Conservation (phyloP, 2,329 filamentous ascomycete species). For the Aspergillus sp. region DNA sequence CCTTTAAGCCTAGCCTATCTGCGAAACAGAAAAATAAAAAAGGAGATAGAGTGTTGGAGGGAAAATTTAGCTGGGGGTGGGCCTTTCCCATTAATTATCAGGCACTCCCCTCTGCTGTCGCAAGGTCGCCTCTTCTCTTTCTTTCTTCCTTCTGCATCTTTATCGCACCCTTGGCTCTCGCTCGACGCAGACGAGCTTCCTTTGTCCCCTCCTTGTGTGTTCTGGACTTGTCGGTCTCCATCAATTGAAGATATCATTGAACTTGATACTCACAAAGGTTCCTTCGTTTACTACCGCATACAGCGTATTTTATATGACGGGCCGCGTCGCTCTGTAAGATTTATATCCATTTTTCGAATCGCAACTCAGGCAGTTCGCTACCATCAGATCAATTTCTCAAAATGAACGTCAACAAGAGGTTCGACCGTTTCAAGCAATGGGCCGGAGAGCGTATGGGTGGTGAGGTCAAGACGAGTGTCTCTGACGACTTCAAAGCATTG, state of each 20-base stretch:
- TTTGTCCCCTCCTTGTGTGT: not conserved
- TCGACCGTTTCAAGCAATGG: slow-evolving; percentile 97
- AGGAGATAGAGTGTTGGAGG: not conserved
- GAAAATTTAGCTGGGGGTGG: slow-evolving; percentile 1
- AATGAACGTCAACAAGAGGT: slow-evolving; percentile 79
- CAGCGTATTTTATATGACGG: slow-evolving; percentile 11
- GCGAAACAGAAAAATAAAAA: slow-evolving; percentile 9
- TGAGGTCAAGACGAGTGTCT: slow-evolving; percentile 82
- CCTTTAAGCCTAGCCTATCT: slow-evolving; percentile 1
- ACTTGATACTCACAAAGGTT: not conserved
- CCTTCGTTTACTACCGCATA: slow-evolving; percentile 11
- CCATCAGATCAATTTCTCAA: slow-evolving; percentile 23
- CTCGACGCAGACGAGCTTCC: not conserved
- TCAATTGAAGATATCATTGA: not conserved
- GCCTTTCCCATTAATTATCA: slow-evolving; percentile 18
- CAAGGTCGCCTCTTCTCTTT: slow-evolving; percentile 14
- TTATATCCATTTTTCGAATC: slow-evolving; percentile 6
- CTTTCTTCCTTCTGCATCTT: slow-evolving; percentile 11
- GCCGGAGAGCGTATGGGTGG: slow-evolving; percentile 94
- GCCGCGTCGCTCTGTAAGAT: not conserved
- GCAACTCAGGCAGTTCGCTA: slow-evolving; percentile 2
- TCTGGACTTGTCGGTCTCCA: not conserved
- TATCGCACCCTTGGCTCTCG: not conserved
- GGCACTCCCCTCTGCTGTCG: slow-evolving; percentile 15
- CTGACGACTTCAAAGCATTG: slow-evolving; percentile 88